Evolutionary conservation across 116 monocot genomes (phyloP).

Genomic region (Cymodocea nodosa): DNA sequence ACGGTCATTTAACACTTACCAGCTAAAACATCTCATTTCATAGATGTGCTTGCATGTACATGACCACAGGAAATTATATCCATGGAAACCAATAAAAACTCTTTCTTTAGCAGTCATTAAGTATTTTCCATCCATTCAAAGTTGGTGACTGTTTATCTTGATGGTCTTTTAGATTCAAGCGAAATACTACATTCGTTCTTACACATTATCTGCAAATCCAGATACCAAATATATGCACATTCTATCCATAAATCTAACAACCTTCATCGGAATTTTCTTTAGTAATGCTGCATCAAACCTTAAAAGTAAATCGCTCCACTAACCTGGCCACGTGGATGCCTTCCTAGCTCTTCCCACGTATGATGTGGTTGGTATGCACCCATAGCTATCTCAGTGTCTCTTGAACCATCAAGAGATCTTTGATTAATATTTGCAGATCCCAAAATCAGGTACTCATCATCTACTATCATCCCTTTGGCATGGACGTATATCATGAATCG

Average conservation of each 20-base stretch:
- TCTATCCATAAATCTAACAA: not conserved
- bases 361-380: constrained; percentile 81
- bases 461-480: constrained; percentile 90
- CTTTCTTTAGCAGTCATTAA: too few species aligned
- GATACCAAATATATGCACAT: too few species aligned
- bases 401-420: constrained; percentile 67
- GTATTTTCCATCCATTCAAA: too few species aligned
- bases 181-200: too few species aligned
- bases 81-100: too few species aligned
- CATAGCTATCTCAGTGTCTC: constrained; percentile 93
- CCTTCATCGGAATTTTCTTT: not conserved
- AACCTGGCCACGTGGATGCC: constrained; percentile 78
- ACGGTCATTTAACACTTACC: not conserved
- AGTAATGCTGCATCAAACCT: not conserved
- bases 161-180: too few species aligned
- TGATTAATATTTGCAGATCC: constrained; percentile 94
- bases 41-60: not conserved
- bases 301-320: not conserved
- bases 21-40: not conserved
- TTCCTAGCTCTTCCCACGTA: constrained; percentile 32
- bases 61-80: not conserved
- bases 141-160: too few species aligned
- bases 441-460: constrained; percentile 73
- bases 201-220: too few species aligned
- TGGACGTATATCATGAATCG: constrained; percentile 96